Evolutionary conservation across 176 grass and related monocot genomes (phyloP).

Genomic region (Rhynchospora breviuscula): DNA sequence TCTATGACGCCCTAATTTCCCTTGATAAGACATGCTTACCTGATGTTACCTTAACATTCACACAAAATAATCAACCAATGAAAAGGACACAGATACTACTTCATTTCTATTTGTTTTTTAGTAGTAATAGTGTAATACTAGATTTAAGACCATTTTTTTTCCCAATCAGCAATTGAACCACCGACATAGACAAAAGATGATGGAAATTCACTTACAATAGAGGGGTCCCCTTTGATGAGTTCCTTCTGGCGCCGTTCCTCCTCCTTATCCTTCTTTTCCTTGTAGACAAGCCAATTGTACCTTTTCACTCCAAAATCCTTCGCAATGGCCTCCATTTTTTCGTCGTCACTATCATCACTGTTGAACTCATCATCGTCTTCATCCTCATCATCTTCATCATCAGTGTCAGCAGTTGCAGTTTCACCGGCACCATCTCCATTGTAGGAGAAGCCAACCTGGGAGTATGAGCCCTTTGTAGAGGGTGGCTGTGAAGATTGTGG

Average conservation of each 20-base stretch:
- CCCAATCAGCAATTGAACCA: not conserved
- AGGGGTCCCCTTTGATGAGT: conserved; percentile 91
- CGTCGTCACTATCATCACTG: conserved; percentile 96
- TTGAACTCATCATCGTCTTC: conserved; percentile 82
- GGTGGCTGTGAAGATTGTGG: conserved; percentile 64
- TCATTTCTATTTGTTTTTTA: no score
- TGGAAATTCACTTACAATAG: conserved; percentile 53
- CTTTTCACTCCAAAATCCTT: conserved; percentile 96
- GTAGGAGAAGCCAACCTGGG: conserved; percentile 94
- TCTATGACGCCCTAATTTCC: not conserved
- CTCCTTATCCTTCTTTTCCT: conserved; percentile 93
- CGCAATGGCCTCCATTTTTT: conserved; percentile 85
- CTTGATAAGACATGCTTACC: not conserved
- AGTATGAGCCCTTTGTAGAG: conserved; percentile 84
- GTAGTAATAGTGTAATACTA: no score
- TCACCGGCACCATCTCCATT: conserved; percentile 62
- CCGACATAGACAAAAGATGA: not conserved
- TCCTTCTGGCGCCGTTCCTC: conserved; percentile 90
- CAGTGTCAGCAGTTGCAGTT: conserved; percentile 57
- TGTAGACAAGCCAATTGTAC: conserved; percentile 99
- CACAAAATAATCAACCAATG: not conserved
- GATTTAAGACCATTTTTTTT: not conserved
- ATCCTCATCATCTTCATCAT: conserved; percentile 78
- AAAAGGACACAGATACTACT: not conserved
- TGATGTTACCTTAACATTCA: not conserved